Evolutionary conservation across 2,329 filamentous ascomycete genomes (phyloP).

Genomic region (Phaeophleospora eucalypticola): DNA sequence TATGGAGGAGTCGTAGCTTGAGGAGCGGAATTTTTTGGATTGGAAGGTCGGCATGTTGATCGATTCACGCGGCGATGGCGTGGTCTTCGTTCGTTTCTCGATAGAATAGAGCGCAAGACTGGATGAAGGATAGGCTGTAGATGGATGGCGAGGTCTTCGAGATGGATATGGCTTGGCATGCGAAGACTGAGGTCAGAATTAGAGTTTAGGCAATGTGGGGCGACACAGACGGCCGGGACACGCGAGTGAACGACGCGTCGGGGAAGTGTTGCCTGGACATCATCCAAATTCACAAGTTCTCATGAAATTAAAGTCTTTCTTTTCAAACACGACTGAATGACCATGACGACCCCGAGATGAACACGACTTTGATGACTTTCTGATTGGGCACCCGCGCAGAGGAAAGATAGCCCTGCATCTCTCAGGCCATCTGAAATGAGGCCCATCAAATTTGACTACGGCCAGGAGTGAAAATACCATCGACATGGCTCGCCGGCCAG

Average conservation of each 20-base stretch:
- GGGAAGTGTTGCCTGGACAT: not conserved
- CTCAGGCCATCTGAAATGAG: not conserved
- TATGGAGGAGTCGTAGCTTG: conserved; percentile 63
- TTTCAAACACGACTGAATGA: too few relatives aligned
- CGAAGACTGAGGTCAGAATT: not conserved
- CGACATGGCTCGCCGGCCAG: conserved; percentile 27
- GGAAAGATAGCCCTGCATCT: too few relatives aligned
- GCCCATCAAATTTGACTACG: not conserved
- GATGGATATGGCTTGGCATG: not conserved
- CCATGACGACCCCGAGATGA: too few relatives aligned
- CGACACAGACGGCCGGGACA: too few relatives aligned
- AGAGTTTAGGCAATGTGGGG: conserved; percentile 5
- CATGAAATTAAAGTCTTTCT: too few relatives aligned
- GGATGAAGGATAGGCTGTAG: too few relatives aligned
- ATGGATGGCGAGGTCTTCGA: not conserved
- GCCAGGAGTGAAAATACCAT: not conserved
- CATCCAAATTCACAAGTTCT: too few relatives aligned
- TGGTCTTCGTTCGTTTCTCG: too few relatives aligned
- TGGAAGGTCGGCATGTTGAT: conserved; percentile 33
- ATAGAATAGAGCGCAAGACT: too few relatives aligned
- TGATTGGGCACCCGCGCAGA: too few relatives aligned
- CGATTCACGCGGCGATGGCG: not conserved
- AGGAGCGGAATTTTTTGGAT: conserved; percentile 55
- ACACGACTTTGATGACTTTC: too few relatives aligned
- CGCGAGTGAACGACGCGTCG: not conserved